Base-by-base conservation (phyloP, 2,329 filamentous ascomycete species). In the Trichothecium roseum region DNA sequence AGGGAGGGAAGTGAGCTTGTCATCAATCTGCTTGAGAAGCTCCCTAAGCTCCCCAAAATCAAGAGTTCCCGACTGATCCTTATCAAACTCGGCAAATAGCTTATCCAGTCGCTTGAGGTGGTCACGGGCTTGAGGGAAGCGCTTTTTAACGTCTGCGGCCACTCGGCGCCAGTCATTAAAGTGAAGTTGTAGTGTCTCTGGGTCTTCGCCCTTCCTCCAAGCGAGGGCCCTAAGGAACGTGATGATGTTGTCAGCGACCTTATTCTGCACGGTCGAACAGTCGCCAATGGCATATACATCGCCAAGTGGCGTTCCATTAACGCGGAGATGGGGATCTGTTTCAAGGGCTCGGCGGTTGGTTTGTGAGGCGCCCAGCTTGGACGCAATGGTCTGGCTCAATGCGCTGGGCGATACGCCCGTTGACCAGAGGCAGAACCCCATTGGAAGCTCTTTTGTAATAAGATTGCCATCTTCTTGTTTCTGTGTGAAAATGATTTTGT, bases 231-330 rank as follows among this genome's bases (percentile, higher is more conserved):
- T 86, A 9, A 98, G 72, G 62, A 96, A 98, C 15, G 77, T 81
- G 32, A 95, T 72, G 48, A 98, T 80, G 61, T 95, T 81, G 52
- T 94, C 85, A 3, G 88, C 84, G 2, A 96, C 70, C 48, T 98
- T 98, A 66, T 98, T 98, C 54, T 98, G 93, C 0, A 98, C 89
- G 0, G 93, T 98, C 6, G 85, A 72, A 62, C 91, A 96, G 61
- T 98, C 91, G 12, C 91, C 91, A 42, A 98, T 87, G 32, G 88
- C 88, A 52, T 98, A 98, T 16, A 98, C 87, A 41, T 96, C 89
- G 27, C 91, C 91, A 0, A 96, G 63, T 0, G 91, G 91, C 0
- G 91, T 77, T 36, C 91, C 91, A 40, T 82, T 84, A 0, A 98
- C 66, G 28, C 91, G 85, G 8, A 96, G 78, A 54, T 98, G 89